Conservation (phyloP, 106 monocot genomes). For the Apostasia ramifera region DNA sequence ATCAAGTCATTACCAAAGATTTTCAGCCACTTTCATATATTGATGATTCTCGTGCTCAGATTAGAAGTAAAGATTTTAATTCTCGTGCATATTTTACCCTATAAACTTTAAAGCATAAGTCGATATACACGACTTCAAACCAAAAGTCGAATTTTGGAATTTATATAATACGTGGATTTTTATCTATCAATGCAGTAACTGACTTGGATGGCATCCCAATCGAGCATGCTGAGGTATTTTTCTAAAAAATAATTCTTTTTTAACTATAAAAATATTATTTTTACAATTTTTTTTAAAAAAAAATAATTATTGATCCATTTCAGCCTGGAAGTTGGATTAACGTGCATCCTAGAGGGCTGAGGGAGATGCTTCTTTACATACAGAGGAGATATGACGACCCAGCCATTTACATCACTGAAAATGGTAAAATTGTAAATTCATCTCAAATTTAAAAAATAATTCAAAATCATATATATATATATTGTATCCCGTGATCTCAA, state of each 20-base stretch:
- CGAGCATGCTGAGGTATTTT: slow-evolving; percentile 4
- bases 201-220: neutral
- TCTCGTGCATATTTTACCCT: no score
- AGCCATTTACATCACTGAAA: slow-evolving; percentile 16
- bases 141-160: no score
- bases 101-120: no score
- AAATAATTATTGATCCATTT: neutral
- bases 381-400: slow-evolving; percentile 8
- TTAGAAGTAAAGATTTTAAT: slow-evolving; percentile 3
- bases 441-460: no score
- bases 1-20: neutral
- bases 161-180: neutral
- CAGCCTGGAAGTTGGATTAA: slow-evolving; percentile 13
- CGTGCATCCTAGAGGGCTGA: slow-evolving; percentile 6
- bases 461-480: no score
- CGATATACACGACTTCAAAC: no score
- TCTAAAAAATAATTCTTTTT: neutral
- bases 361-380: slow-evolving; percentile 3
- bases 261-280: neutral
- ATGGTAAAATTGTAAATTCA: neutral
- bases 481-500: no score
- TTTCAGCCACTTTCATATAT: neutral
- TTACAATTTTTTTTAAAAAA: neutral
- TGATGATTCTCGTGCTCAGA: slow-evolving; percentile 11
- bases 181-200: neutral